These are phyloP conservation scores for Aquilaria agallochum DNA, from an alignment of 441 rosid genomes.

Conservation along the genomic window DNA sequence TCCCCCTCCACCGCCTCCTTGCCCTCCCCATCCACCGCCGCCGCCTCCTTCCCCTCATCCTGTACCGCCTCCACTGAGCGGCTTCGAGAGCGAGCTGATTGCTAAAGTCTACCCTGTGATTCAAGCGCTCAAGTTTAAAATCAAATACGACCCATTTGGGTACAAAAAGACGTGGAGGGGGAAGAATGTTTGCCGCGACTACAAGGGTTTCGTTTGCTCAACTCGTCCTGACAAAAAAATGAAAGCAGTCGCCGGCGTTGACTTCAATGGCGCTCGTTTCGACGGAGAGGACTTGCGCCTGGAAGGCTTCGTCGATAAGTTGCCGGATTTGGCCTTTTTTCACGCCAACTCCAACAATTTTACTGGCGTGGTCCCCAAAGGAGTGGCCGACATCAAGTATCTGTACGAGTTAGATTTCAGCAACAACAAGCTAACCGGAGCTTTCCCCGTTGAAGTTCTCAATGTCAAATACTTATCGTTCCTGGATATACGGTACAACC, in stretches of 20 bases:
- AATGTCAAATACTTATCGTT: slow-evolving; percentile 24
- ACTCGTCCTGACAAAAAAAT: slow-evolving; percentile 10
- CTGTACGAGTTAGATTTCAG: slow-evolving; percentile 48
- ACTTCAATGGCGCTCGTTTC: slow-evolving; percentile 32
- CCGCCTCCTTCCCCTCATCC: background rate
- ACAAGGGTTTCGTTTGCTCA: slow-evolving; percentile 34
- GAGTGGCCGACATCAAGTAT: slow-evolving; percentile 6
- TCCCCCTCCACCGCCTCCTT: background rate
- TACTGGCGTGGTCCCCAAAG: slow-evolving; percentile 19
- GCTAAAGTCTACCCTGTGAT: background rate
- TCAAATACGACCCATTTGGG: background rate
- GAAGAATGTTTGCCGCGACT: slow-evolving; percentile 21
- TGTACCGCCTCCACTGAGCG: background rate
- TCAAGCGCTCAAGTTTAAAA: slow-evolving; percentile 7
- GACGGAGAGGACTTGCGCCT: slow-evolving; percentile 15
- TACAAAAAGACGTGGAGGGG: slow-evolving; percentile 21
- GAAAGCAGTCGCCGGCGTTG: slow-evolving; percentile 27
- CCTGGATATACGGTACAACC: slow-evolving; percentile 47
- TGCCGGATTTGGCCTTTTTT: slow-evolving; percentile 36
- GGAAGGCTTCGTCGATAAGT: slow-evolving; percentile 14
- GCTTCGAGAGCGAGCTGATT: background rate
- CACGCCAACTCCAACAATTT: slow-evolving; percentile 48
- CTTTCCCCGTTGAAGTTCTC: slow-evolving; percentile 30
- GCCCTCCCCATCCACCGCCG: fast-evolving
- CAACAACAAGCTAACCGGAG: slow-evolving; percentile 32